These are phyloP conservation scores for Penicillium sp. DNA, from an alignment of 2,329 filamentous ascomycete genomes.

Conservation along the genomic window DNA sequence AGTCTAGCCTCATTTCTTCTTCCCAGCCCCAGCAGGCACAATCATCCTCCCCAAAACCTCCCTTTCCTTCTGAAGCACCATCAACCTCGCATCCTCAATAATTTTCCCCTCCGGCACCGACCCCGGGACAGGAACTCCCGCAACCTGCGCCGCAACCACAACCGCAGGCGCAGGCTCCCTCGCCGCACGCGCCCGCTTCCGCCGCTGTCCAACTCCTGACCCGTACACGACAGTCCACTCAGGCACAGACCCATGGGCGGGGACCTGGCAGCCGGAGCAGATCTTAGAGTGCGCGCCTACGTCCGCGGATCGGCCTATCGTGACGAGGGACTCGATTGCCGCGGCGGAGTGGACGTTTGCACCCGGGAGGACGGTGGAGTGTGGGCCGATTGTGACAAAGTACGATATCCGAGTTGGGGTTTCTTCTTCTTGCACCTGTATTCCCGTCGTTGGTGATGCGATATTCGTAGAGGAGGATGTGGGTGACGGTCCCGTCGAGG, in stretches of 20 bases:
- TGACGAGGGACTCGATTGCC: conserved; percentile 49
- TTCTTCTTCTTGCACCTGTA: conserved; percentile 6
- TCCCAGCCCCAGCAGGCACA: conserved; percentile 30
- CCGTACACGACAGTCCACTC: conserved; percentile 72
- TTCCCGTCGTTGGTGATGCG: not conserved
- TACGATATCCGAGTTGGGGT: conserved; percentile 37
- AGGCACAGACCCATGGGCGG: conserved; percentile 59
- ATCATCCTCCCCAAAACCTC: conserved; percentile 68
- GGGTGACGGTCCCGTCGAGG: conserved; percentile 7
- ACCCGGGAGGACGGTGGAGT: conserved; percentile 39
- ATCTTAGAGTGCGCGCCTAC: conserved; percentile 66
- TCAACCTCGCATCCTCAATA: conserved; percentile 64
- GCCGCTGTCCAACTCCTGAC: conserved; percentile 51
- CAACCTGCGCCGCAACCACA: conserved; percentile 18
- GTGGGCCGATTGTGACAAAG: conserved; percentile 42
- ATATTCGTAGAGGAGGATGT: conserved; percentile 4
- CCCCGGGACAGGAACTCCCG: conserved; percentile 18
- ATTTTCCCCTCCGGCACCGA: conserved; percentile 56
- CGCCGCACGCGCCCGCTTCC: conserved; percentile 40
- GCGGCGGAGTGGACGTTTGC: conserved; percentile 42
- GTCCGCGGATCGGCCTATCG: conserved; percentile 34
- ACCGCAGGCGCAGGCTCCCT: conserved; percentile 20
- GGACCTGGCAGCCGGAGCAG: conserved; percentile 63
- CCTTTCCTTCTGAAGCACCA: conserved; percentile 67
- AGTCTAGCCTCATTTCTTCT: conserved; percentile 29